Evolutionary conservation across 202 grass and related monocot species (phyloP), one percentile per base, ranked within the genome.

Genomic region (Setaria italica): DNA sequence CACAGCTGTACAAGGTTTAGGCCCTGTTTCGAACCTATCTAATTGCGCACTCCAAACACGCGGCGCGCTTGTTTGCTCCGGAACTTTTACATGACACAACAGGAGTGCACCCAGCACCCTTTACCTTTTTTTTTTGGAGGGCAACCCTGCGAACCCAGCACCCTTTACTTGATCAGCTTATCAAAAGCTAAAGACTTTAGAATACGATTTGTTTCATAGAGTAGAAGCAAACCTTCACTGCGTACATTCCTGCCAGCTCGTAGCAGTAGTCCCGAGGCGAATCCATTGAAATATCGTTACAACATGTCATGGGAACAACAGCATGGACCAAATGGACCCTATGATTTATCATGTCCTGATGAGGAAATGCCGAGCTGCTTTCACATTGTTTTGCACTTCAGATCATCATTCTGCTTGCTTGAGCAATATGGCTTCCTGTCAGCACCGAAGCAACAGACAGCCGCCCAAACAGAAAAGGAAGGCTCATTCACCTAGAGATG

Each of bases 141-240:
- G 25, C 25, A 25, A 25, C 25, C 25, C 25, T 25, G 25, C 25
- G 25, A 25, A 25, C 25, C 25, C 32, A 50, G 30, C 20, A 58
- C 48, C 30, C 60, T 2, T 72, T 8, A 62, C 20, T 79, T 6
- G 33, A 15, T 71, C 19, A 1, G 30, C 74, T 41, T 41, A 20
- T 58, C 74, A 59, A 59, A 60, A 58, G 4, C 39, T 41, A 41
- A 41, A 41, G 39, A 41, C 5, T 53, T 77, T 67, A 55, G 56
- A 67, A 80, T 75, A 75, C 34, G 59, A 48, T 67, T 67, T 74
- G 70, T 64, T 53, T 68, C 78, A 48, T 0, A 67, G 68, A 75
- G 21, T 59, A 57, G 17, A 74, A 87, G 25, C 60, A 87, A 87
- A 81, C 50, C 9, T 29, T 66, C 25, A 34, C 29, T 37, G 11